These are phyloP conservation scores for Auriscalpium microsporum DNA, from an alignment of 768 basidiomycete genomes.

Conservation along the genomic window DNA sequence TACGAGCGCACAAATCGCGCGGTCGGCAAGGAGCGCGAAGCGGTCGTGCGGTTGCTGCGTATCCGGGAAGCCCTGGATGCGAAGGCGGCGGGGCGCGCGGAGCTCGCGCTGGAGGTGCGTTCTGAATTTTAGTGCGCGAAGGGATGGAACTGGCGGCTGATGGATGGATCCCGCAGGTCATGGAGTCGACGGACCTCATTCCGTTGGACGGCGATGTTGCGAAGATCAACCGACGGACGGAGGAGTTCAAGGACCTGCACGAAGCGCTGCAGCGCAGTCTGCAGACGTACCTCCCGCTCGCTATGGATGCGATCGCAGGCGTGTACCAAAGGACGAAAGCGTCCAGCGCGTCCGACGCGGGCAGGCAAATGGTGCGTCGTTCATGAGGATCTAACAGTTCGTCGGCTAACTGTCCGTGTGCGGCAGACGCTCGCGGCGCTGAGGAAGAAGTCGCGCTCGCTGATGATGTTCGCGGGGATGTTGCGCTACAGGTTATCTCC, in stretches of 20 bases:
- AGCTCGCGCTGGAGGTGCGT: constrained; percentile 76
- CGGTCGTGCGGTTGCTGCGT: constrained; percentile 64
- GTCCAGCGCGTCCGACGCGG: constrained; percentile 63
- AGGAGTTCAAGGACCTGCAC: constrained; percentile 82
- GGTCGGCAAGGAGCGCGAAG: constrained; percentile 64
- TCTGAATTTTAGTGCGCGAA: not conserved
- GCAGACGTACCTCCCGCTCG: constrained; percentile 77
- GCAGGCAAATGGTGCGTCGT: constrained; percentile 61
- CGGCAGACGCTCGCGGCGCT: constrained; percentile 54
- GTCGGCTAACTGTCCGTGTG: constrained; percentile 7
- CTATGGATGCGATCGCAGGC: constrained; percentile 86
- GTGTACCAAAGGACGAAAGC: constrained; percentile 73
- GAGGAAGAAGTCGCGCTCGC: constrained; percentile 71
- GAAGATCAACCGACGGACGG: constrained; percentile 76
- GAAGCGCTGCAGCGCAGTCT: constrained; percentile 85
- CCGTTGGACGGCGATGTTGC: constrained; percentile 81
- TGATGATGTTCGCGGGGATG: constrained; percentile 86
- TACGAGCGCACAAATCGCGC: constrained; percentile 71
- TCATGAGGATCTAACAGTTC: constrained; percentile 7
- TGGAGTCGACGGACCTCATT: constrained; percentile 81
- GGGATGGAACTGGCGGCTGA: not conserved
- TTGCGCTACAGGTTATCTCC: constrained; percentile 85
- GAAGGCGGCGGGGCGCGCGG: constrained; percentile 61
- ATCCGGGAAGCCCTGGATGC: constrained; percentile 77
- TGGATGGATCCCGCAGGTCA: constrained; percentile 42